These are phyloP conservation scores for Fragaria vesca DNA, from an alignment of 306 rosid genomes.

Conservation along the genomic window DNA sequence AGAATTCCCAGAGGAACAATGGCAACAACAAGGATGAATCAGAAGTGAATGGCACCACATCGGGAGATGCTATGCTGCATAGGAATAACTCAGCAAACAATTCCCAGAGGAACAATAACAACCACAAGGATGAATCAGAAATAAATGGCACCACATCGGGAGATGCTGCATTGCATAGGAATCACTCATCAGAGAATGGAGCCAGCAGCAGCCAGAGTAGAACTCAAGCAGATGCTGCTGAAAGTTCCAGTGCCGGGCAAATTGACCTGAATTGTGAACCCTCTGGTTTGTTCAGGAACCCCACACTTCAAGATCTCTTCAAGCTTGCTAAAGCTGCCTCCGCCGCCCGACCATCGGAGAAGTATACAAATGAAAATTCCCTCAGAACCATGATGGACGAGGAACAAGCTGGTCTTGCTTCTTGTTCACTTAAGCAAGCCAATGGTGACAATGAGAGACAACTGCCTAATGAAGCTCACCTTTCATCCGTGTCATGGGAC, in stretches of 20 bases:
- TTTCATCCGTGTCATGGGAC: slow-evolving; percentile 42
- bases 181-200: slow-evolving; percentile 38
- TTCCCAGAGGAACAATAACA: slow-evolving; percentile 27
- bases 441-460: slow-evolving; percentile 42
- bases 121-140: slow-evolving; percentile 35
- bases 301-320: slow-evolving; percentile 25
- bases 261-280: slow-evolving; percentile 70
- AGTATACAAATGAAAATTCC: slow-evolving; percentile 39
- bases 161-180: slow-evolving; percentile 30
- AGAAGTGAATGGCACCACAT: slow-evolving; percentile 36
- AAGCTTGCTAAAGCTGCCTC: slow-evolving; percentile 39
- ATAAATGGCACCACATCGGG: slow-evolving; percentile 35
- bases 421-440: slow-evolving; percentile 37
- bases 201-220: slow-evolving; percentile 29
- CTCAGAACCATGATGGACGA: slow-evolving; percentile 33
- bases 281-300: background rate
- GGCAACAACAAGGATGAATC: slow-evolving; percentile 30
- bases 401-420: slow-evolving; percentile 32
- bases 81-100: slow-evolving; percentile 33
- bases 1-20: slow-evolving; percentile 36
- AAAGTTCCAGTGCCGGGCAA: slow-evolving; percentile 48
- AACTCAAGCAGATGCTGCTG: slow-evolving; percentile 43
- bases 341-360: slow-evolving; percentile 29
- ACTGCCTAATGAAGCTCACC: slow-evolving; percentile 41
- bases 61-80: slow-evolving; percentile 28